Evolutionary conservation across 179 eudicot species (phyloP).

Genomic region (Heliamphora ciliata): DNA sequence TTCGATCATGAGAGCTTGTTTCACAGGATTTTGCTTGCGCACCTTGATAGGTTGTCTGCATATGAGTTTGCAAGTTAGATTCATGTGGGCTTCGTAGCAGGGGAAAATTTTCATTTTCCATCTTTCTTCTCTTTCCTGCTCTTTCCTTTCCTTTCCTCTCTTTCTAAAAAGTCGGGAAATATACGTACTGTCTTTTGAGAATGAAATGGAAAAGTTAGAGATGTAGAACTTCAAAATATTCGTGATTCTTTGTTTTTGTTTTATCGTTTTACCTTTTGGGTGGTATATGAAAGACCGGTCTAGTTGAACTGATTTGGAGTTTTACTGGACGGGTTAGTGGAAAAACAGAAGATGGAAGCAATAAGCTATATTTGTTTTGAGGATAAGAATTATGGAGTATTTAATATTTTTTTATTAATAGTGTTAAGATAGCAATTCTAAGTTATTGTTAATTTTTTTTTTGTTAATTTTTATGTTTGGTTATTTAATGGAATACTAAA

Average conservation of each 20-base stretch:
- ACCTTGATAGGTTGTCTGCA: neutral
- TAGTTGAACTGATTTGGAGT: no score
- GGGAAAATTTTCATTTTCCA: neutral
- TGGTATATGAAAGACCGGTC: neutral
- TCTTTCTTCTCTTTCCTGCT: neutral
- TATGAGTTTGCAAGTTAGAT: neutral
- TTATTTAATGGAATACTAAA: no score
- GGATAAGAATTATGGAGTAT: no score
- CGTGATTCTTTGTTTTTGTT: neutral
- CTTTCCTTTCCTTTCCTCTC: no score
- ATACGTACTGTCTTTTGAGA: neutral
- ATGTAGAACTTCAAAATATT: no score
- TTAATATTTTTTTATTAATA: no score
- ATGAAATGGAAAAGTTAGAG: slow-evolving; percentile 8
- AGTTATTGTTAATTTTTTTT: no score
- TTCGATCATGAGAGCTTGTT: neutral
- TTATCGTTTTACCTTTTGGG: neutral
- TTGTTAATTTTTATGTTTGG: no score
- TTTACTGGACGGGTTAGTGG: no score
- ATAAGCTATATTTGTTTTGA: no score
- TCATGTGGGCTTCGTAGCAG: slow-evolving; percentile 8
- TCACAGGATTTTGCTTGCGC: neutral
- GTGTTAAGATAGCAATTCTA: no score
- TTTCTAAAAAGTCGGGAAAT: slow-evolving; percentile 9
- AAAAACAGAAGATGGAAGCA: no score